These are phyloP conservation scores for Diutina catenulata DNA, from an alignment of 1,139 yeast species.

Conservation along the genomic window DNA sequence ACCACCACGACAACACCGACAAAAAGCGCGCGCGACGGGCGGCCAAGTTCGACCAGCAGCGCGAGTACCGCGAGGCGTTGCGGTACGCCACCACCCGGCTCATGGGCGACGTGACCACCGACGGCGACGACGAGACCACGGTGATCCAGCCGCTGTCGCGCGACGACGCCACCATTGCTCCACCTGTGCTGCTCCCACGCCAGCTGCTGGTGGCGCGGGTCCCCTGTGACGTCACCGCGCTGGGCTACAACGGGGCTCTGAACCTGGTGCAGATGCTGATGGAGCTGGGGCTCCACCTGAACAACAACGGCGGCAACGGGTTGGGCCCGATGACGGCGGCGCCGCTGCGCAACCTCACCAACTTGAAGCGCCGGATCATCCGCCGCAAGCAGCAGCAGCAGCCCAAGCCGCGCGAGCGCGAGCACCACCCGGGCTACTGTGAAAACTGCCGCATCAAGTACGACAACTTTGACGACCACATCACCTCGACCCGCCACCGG, in stretches of 20 bases:
- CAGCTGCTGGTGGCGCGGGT: not conserved
- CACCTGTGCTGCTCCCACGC: not conserved
- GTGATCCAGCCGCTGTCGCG: not conserved
- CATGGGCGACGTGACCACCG: constrained; percentile 11
- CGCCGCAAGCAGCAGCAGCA: constrained; percentile 25
- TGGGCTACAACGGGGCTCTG: constrained; percentile 65
- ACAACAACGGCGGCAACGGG: constrained; percentile 42
- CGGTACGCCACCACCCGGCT: not conserved
- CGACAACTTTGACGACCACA: constrained; percentile 71
- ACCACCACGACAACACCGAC: constrained; percentile 17
- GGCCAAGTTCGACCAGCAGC: constrained; percentile 26
- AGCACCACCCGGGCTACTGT: constrained; percentile 60
- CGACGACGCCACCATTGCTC: not conserved
- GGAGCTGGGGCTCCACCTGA: constrained; percentile 32
- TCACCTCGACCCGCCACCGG: constrained; percentile 58
- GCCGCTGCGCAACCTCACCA: constrained; percentile 53
- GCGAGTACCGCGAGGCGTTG: constrained; percentile 21
- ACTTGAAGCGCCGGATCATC: constrained; percentile 41
- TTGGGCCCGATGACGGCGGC: constrained; percentile 62
- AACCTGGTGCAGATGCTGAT: constrained; percentile 28
- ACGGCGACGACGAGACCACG: constrained; percentile 8
- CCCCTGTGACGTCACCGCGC: constrained; percentile 54
- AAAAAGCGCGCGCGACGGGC: constrained; percentile 9
- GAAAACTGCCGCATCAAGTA: constrained; percentile 89
- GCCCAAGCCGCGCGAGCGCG: constrained; percentile 11